phyloP scores from a whole-genome alignment of 108 stramenopile species.

The Nitzschia palea region DNA sequence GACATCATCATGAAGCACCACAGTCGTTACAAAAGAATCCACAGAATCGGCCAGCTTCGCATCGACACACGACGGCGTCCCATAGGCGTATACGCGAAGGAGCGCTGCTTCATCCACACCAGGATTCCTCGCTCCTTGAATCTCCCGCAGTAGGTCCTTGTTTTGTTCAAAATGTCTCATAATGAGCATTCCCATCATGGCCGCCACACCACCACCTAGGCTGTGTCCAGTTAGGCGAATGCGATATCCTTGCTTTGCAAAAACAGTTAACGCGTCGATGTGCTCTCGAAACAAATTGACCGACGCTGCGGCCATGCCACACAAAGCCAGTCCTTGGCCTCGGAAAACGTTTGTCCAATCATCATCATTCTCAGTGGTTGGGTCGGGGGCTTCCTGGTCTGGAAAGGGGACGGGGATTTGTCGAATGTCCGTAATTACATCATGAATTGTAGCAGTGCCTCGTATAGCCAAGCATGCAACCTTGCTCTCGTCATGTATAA shows the following conservation, averaged over 20 bases:
- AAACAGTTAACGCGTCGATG: conserved; percentile 54
- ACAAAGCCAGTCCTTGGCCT: conserved; percentile 71
- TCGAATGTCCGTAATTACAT: conserved; percentile 96
- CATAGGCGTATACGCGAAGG: conserved; percentile 86
- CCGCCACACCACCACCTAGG: conserved; percentile 88
- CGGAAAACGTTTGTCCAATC: conserved; percentile 78
- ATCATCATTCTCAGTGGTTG: conserved; percentile 11
- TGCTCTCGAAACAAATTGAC: conserved; percentile 77
- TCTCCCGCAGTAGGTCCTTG: not conserved
- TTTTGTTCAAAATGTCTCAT: conserved; percentile 51
- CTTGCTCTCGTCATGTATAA: conserved; percentile 70
- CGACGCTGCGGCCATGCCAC: conserved; percentile 86
- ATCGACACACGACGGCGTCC: conserved; percentile 91
- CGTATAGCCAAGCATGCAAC: conserved; percentile 81
- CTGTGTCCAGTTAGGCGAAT: conserved; percentile 80
- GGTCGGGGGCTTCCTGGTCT: conserved; percentile 38
- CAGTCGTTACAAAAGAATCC: conserved; percentile 72
- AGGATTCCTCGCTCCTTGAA: not conserved
- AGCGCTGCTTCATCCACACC: conserved; percentile 30
- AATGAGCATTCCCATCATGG: conserved; percentile 79
- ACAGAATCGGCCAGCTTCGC: conserved; percentile 74
- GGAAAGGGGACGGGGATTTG: conserved; percentile 88
- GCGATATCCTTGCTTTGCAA: conserved; percentile 74
- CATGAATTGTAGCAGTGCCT: conserved; percentile 91
- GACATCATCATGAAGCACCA: conserved; percentile 92